Base-by-base conservation (phyloP, 2,329 filamentous ascomycete species). In the Helminthosporium solani region DNA sequence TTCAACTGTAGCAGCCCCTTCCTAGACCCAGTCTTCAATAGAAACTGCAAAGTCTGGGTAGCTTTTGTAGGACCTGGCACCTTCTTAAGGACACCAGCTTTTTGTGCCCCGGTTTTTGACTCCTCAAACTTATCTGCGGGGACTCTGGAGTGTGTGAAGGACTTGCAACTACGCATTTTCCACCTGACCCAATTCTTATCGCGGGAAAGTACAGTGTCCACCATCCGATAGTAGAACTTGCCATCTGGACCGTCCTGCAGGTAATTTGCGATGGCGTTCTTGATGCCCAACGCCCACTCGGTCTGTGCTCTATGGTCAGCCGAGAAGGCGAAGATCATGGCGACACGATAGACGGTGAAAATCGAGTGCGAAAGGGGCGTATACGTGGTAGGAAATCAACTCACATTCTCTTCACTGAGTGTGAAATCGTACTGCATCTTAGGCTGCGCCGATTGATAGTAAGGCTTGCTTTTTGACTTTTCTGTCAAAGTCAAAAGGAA, bases 181-280 rank as follows among this genome's bases (percentile, higher is more conserved):
- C 94, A 99, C 52, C 90, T 86, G 35, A 95, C 90, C 95, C 95
- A 99, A 66, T 97, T 96, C 75, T 96, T 97, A 70, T 99, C 94
- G 53, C 94, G 82, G 19, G 90, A 89, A 23, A 99, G 81, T 25
- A 99, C 92, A 11, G 91, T 97, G 68, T 97, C 92, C 25, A 99
- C 90, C 83, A 97, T 95, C 31, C 94, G 86, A 71, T 90, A 87
- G 70, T 97, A 99, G 70, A 95, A 95, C 53, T 89, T 88, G 23
- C 94, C 94, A 62, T 95, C 91, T 33, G 78, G 74, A 16, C 88
- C 88, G 58, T 85, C 80, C 64, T 87, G 87, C 46, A 99, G 80
- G 70, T 96, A 96, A 47, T 84, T 83, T 48, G 87, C 87, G 60
- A 97, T 95, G 6, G 79, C 78, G 30, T 79, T 80, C 64, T 90